Evolutionary conservation across 768 basidiomycete genomes (phyloP), one percentile per base, ranked within the genome.

Genomic region (Psilocybe azurescens): DNA sequence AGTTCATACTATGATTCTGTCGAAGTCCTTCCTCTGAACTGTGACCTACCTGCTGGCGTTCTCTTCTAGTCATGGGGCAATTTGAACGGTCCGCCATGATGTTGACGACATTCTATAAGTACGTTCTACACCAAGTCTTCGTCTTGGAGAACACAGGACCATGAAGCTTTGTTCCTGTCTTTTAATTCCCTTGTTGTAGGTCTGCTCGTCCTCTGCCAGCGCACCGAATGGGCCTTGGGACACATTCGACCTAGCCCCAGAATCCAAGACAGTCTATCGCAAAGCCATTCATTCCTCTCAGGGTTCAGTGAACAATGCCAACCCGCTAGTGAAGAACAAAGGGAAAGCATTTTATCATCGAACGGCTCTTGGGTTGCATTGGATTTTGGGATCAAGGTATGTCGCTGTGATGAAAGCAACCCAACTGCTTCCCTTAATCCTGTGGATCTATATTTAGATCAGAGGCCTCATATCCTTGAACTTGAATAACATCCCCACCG

Each of bases 341-440:
- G 81, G 77, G 0, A 71, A 68, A 32, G 78, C 82, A 2, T 83
- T 1, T 62, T 86, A n/a, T 51, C 61, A 5, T 77, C 74, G 1
- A 73, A 75, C 50, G 78, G 78, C 8, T 78, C 82, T 0, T 86
- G 79, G 78, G 59, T 87, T 14, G 78, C 84, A 0, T 72, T 86
- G 53, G 86, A 88, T 68, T 88, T 83, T 64, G 86, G 86, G 0
- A 63, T 78, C 16, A 85, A 87, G 74, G 85, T 84, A 29, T 38
- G 76, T 60, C 47, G 13, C 4, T 28, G 10, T 29, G 50, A 30
- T 8, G 28, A 14, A 30, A 18, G 3, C 16, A 36, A 6, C 33
- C 10, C 33, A 10, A 13, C 20, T 20, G 54, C 38, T 18, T 41
- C 8, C 36, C 0, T 16, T 11, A 10, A 44, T 13, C 6, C 2